These are phyloP conservation scores for Exophiala bonariae DNA, from an alignment of 2,329 filamentous ascomycete species.

Conservation along the genomic window DNA sequence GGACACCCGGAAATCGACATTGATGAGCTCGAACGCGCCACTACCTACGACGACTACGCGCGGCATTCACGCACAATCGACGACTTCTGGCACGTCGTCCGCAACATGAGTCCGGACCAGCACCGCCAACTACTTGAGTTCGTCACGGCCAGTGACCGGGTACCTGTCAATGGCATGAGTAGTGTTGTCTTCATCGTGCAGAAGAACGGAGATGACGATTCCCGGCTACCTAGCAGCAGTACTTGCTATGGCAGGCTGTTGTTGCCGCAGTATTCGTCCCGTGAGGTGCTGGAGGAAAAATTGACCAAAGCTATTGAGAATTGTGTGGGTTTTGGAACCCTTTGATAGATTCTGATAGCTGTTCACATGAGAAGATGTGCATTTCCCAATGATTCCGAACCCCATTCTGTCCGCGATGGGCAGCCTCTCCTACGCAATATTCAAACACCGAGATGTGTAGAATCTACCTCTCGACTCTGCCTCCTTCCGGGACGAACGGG, in stretches of 20 bases:
- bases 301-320: slow-evolving; percentile 85
- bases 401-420: too few relatives aligned
- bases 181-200: slow-evolving; percentile 83
- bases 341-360: too few relatives aligned
- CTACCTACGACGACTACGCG: slow-evolving; percentile 78
- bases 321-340: slow-evolving; percentile 83
- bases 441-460: too few relatives aligned
- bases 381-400: too few relatives aligned
- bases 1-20: slow-evolving; percentile 81
- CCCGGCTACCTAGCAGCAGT: slow-evolving; percentile 75
- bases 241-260: slow-evolving; percentile 91
- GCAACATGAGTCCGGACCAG: slow-evolving; percentile 59
- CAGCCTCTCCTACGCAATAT: too few relatives aligned
- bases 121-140: slow-evolving; percentile 82
- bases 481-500: too few relatives aligned
- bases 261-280: slow-evolving; percentile 76
- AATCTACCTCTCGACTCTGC: too few relatives aligned
- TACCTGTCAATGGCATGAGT: slow-evolving; percentile 82
- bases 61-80: slow-evolving; percentile 67
- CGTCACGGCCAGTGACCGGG: slow-evolving; percentile 86
- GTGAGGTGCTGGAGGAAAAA: slow-evolving; percentile 70
- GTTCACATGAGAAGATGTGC: too few relatives aligned
- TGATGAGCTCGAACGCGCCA: slow-evolving; percentile 65
- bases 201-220: slow-evolving; percentile 67
- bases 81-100: slow-evolving; percentile 83